Conservation (phyloP, 2,329 filamentous ascomycete species). For the Metarhizium anisopliae region DNA sequence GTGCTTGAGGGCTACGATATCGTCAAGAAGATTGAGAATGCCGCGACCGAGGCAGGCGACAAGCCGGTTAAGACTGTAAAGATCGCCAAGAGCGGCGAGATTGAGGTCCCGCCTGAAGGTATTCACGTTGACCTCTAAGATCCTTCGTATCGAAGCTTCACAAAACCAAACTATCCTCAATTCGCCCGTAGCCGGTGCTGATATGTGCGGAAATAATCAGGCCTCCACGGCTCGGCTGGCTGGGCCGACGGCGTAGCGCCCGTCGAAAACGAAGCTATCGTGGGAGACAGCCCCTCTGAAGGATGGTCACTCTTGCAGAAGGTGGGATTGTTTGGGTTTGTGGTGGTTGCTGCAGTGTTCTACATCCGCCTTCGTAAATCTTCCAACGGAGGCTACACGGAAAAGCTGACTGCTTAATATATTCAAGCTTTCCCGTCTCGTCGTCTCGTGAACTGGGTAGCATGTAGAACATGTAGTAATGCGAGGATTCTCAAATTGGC, state of each 20-base stretch:
- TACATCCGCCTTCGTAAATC: conserved; percentile 33
- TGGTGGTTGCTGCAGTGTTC: conserved; percentile 35
- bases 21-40: conserved; percentile 69
- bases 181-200: conserved; percentile 23
- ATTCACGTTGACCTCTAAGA: conserved; percentile 78
- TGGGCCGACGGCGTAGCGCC: conserved; percentile 10
- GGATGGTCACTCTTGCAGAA: conserved; percentile 35
- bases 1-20: conserved; percentile 79
- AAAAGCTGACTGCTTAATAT: conserved; percentile 34
- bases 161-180: conserved; percentile 5
- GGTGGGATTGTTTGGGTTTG: conserved; percentile 38
- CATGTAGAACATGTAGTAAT: conserved; percentile 6
- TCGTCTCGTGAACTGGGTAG: not conserved
- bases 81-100: conserved; percentile 76
- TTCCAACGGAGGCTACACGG: conserved; percentile 19
- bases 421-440: not conserved
- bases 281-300: conserved; percentile 1
- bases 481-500: not conserved
- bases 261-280: conserved; percentile 5
- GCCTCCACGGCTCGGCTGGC: conserved; percentile 16
- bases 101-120: conserved; percentile 82
- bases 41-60: conserved; percentile 55
- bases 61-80: conserved; percentile 62
- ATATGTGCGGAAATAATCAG: conserved; percentile 22
- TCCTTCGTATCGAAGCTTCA: conserved; percentile 11